Evolutionary conservation across 169 alveolate genomes (phyloP).

Genomic region (Eimeria sp.): DNA sequence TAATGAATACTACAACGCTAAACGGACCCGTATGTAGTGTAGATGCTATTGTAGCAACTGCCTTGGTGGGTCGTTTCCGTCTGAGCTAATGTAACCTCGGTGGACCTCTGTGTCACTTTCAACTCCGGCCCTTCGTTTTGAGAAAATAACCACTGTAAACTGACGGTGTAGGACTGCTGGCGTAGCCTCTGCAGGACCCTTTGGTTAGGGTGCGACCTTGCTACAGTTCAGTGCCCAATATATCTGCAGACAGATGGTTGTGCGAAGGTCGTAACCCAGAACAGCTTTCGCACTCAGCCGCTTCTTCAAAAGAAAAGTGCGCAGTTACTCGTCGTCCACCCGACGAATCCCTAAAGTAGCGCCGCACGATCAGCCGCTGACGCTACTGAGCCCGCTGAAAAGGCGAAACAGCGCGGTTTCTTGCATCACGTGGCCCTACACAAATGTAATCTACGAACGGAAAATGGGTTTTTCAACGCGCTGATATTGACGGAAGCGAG

Average conservation of each 20-base stretch:
- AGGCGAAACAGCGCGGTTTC: slow-evolving; percentile 26
- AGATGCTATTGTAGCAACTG: not conserved
- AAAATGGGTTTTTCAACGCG: not conserved
- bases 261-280: not conserved
- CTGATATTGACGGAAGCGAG: not conserved
- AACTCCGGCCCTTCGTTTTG: not conserved
- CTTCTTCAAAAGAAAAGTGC: slow-evolving; percentile 36
- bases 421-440: slow-evolving; percentile 34
- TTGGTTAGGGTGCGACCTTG: not conserved
- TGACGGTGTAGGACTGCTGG: not conserved
- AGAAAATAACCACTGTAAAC: not conserved
- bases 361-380: slow-evolving; percentile 16
- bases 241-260: not conserved
- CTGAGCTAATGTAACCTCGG: not conserved
- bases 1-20: not conserved
- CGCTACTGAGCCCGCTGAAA: slow-evolving; percentile 27
- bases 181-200: not conserved
- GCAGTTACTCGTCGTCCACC: slow-evolving; percentile 30
- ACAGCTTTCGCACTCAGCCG: slow-evolving; percentile 6
- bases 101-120: slow-evolving; percentile 6
- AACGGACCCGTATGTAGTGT: not conserved
- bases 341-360: slow-evolving; percentile 15
- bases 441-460: not conserved
- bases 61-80: not conserved
- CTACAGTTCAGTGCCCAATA: not conserved